Evolutionary conservation across 257 asterid species (phyloP).

Genomic region (Fraxinus anomala): DNA sequence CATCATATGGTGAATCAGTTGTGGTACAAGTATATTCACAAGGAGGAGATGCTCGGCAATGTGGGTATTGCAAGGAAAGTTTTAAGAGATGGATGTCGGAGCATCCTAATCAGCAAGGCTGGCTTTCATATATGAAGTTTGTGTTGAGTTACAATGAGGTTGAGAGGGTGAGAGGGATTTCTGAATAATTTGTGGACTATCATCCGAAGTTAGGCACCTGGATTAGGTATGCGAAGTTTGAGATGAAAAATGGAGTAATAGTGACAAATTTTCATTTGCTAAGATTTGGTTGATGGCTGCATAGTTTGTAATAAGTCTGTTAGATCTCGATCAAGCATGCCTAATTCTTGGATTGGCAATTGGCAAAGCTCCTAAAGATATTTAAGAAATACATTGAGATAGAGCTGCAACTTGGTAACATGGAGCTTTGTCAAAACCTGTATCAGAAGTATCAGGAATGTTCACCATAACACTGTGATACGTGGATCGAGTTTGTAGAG

Average conservation of each 20-base stretch:
- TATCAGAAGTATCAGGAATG: conserved; percentile 83
- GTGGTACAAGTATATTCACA: no score
- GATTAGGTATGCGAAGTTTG: conserved; percentile 83
- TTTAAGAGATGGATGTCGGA: conserved; percentile 89
- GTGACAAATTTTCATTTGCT: conserved; percentile 75
- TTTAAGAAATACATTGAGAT: conserved; percentile 95
- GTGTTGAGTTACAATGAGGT: conserved; percentile 76
- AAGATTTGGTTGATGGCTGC: conserved; percentile 95
- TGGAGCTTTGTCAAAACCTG: conserved; percentile 79
- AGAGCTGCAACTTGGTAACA: conserved; percentile 83
- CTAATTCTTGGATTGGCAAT: conserved; percentile 57
- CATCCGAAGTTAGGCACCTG: conserved; percentile 70
- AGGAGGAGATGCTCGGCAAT: no score
- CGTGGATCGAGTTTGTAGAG: conserved; percentile 92
- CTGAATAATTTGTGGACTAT: conserved; percentile 62
- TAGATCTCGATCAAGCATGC: conserved; percentile 61
- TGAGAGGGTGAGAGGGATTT: conserved; percentile 74
- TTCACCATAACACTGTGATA: conserved; percentile 88
- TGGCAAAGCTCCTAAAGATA: conserved; percentile 69
- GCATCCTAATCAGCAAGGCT: conserved; percentile 86
- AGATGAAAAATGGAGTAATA: conserved; percentile 84
- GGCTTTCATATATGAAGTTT: conserved; percentile 79
- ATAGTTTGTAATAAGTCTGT: conserved; percentile 82
- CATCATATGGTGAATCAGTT: no score
- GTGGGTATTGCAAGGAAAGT: conserved; percentile 47